phyloP scores from a whole-genome alignment of 345 rosid genomes.

The Linum tenue region DNA sequence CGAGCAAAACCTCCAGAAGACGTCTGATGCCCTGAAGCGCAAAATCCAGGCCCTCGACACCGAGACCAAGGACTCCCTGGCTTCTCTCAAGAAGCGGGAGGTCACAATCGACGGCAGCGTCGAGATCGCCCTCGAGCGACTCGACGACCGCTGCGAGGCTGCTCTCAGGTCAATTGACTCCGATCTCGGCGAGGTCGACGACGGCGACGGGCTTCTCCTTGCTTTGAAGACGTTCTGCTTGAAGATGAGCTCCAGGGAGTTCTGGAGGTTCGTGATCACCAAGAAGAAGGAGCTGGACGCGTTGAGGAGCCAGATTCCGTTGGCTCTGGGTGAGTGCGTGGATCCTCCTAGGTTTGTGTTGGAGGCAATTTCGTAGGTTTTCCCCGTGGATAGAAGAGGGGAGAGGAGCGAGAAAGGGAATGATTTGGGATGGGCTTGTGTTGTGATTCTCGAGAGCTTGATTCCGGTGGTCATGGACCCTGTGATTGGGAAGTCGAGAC shows the following conservation, averaged over 20 bases:
- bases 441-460: conserved; percentile 73
- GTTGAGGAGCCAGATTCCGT: conserved; percentile 56
- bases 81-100: conserved; percentile 69
- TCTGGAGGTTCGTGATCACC: conserved; percentile 67
- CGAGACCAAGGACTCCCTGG: conserved; percentile 66
- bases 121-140: conserved; percentile 54
- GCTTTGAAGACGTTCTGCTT: conserved; percentile 44
- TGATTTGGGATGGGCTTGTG: conserved; percentile 97
- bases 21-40: conserved; percentile 67
- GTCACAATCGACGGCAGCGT: conserved; percentile 80
- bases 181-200: conserved; percentile 62
- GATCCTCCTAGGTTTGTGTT: conserved; percentile 86
- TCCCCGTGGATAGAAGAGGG: conserved; percentile 73
- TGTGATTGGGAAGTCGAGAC: conserved; percentile 67
- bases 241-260: conserved; percentile 62
- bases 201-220: conserved; percentile 54
- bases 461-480: conserved; percentile 87
- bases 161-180: conserved; percentile 33
- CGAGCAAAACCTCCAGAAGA: conserved; percentile 64
- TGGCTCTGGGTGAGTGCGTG: conserved; percentile 60
- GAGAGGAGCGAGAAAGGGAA: conserved; percentile 34
- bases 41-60: conserved; percentile 63
- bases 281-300: conserved; percentile 69
- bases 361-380: conserved; percentile 83
- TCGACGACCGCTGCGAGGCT: conserved; percentile 43